Base-by-base conservation (phyloP, 805 yeast species). In the Myxozyma vanderwaltii region DNA sequence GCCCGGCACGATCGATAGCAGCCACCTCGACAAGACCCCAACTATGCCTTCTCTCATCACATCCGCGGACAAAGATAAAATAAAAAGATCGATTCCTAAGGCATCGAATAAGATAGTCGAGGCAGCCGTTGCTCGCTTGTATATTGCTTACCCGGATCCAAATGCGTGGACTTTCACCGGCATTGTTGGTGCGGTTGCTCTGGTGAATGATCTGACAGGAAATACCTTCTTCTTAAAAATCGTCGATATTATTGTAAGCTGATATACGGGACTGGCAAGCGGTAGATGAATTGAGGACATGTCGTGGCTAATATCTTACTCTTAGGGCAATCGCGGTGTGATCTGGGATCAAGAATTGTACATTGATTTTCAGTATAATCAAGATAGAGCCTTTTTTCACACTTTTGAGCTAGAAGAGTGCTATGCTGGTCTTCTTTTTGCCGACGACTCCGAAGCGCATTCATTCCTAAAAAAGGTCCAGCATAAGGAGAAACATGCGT, bases 271-370 rank as follows among this genome's bases (percentile, higher is more conserved):
- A n/a, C n/a, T n/a, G n/a, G n/a, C n/a, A 15, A 8, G 23, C 21
- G 47, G 8, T 43, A 15, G 17, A 7, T 21, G 13, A 33, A 6
- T 21, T 15, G 19, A 3, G 15, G 39, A n/a, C 13, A 26, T 35
- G 36, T 13, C 33, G 15, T 19, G 12, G 12, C 15, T 33, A 19
- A 33, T 17, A 6, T 21, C 31, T 27, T 12, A 2, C 4, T 17
- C 31, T 2, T 70, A 78, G 39, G 96, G 95, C 5, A 81, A 84
- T 62, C 77, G 87, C 43, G 98, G 98, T 36, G 96, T 94, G 0
- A 65, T 94, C 0, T 94, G 99, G 99, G 99, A 94, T 73, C 99
- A 94, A 73, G 99, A 94, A 73, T 74, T 94, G 50, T 92, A 89
- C 69, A 85, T 89, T 12, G 86, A 89, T 68, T 91, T 94, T 72